phyloP scores from a whole-genome alignment of 2,329 filamentous ascomycete genomes.

The Diaporthe ilicicola region DNA sequence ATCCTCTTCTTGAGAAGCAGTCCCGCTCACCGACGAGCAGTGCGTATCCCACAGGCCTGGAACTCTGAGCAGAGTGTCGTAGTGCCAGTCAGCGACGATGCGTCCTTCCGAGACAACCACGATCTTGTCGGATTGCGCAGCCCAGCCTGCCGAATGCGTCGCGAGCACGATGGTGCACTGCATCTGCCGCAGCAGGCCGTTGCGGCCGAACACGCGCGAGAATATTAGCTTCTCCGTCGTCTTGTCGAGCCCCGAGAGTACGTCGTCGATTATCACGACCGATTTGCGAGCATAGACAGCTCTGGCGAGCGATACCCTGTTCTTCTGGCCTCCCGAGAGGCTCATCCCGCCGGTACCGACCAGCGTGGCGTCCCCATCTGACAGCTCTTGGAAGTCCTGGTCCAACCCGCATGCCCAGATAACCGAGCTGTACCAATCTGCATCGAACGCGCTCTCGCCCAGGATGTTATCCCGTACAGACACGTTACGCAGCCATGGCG shows the following conservation, averaged over 20 bases:
- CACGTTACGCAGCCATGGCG: not conserved
- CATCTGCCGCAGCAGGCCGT: conserved; percentile 42
- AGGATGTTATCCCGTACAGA: not conserved
- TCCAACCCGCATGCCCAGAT: conserved; percentile 34
- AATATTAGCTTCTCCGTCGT: conserved; percentile 53
- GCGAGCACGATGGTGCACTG: conserved; percentile 43
- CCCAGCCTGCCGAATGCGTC: conserved; percentile 47
- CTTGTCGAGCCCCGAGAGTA: conserved; percentile 51
- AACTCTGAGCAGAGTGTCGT: not conserved
- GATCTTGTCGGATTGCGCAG: not conserved
- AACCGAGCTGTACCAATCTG: not conserved
- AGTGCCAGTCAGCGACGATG: not conserved
- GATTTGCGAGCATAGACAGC: conserved; percentile 35
- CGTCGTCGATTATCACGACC: conserved; percentile 49
- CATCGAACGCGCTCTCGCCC: not conserved
- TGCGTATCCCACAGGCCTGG: not conserved
- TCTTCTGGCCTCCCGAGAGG: conserved; percentile 47
- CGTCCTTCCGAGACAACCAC: not conserved
- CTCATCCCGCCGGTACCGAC: conserved; percentile 48
- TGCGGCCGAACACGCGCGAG: conserved; percentile 45
- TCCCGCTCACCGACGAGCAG: not conserved
- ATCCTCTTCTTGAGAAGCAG: not conserved
- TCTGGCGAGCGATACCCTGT: conserved; percentile 39
- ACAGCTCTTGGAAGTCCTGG: conserved; percentile 38
- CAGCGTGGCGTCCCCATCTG: conserved; percentile 44